These are phyloP conservation scores for Wakefieldia striispora DNA, from an alignment of 768 basidiomycete species.

Conservation along the genomic window DNA sequence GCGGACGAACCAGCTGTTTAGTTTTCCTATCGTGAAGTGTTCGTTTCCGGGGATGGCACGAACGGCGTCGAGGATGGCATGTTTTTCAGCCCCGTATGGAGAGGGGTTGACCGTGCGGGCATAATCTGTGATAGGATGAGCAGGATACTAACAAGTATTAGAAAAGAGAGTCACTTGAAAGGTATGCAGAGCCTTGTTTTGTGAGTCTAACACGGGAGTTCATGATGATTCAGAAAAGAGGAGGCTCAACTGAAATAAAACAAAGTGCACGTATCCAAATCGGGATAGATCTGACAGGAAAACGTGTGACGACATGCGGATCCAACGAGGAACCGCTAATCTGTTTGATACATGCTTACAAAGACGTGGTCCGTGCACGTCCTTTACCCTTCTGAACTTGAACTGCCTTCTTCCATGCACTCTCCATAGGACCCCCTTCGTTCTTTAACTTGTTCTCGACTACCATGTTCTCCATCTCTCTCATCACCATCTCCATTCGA, in stretches of 20 bases:
- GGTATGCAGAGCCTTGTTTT: neutral
- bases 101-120: constrained; percentile 12
- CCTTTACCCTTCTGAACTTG: neutral
- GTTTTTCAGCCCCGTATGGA: constrained; percentile 15
- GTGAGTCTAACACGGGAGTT: neutral
- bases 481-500: constrained; percentile 41
- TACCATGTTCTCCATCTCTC: constrained; percentile 65
- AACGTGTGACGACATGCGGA: too few species aligned
- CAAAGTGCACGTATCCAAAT: constrained; percentile 9
- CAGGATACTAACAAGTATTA: accelerated
- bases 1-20: constrained; percentile 23
- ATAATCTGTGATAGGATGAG: constrained; percentile 24
- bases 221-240: neutral
- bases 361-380: constrained; percentile 29
- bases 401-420: constrained; percentile 49
- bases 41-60: constrained; percentile 24
- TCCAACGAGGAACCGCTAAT: constrained; percentile 10
- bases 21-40: constrained; percentile 11
- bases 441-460: constrained; percentile 61
- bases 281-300: constrained; percentile 12
- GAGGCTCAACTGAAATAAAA: neutral
- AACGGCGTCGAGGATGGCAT: constrained; percentile 8
- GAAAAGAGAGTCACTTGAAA: constrained; percentile 5
- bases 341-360: too few species aligned
- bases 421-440: constrained; percentile 54